Evolutionary conservation across 345 rosid genomes (phyloP), one percentile per base, ranked within the genome.

Genomic region (Stellera chamaejasme): DNA sequence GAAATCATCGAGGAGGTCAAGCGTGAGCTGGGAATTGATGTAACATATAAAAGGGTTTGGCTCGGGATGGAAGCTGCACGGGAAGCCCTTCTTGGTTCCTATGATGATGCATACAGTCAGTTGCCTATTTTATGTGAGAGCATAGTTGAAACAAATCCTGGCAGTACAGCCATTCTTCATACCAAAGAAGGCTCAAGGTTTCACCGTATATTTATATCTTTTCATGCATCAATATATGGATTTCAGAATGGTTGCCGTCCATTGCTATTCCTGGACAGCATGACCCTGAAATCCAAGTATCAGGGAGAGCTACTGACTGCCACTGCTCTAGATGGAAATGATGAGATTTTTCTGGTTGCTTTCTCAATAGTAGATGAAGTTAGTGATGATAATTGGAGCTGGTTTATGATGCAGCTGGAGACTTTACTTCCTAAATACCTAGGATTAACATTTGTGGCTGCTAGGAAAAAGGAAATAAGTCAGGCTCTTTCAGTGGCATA

Each of bases 211-310:
- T 83, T 84, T 55, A 66, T 84, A 50, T 75, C 81, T 48, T 77
- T 76, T 62, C 75, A 62, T 52, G 82, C 84, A 65, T 74, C 75
- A 5, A 48, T 79, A 45, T 56, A 53, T 50, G 87, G 90, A 53
- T 84, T 81, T 59, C 54, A 63, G 63, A 73, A 66, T 66, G 87
- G 82, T 43, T 84, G 90, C 46, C 78, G 84, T 32, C 87, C 82
- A 0, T 74, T 81, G 68, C 65, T 84, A 55, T 81, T 79, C 56
- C 79, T 81, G 27, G 84, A 77, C 54, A 51, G 78, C 39, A 50
- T 73, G 5, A 36, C 67, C 3, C 26, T 81, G 50, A 81, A 68
- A 55, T 81, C 84, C 45, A 78, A 77, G 58, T 81, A 69, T 66
- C 71, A 79, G 66, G 69, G 55, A 42, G 67, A 59, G 14, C 47